Percentiles rank a stretch among this genome's conserved stretches.
Conservation (phyloP, 192 early-diverging fungal species). For the Umbelopsis ramanniana region DNA sequence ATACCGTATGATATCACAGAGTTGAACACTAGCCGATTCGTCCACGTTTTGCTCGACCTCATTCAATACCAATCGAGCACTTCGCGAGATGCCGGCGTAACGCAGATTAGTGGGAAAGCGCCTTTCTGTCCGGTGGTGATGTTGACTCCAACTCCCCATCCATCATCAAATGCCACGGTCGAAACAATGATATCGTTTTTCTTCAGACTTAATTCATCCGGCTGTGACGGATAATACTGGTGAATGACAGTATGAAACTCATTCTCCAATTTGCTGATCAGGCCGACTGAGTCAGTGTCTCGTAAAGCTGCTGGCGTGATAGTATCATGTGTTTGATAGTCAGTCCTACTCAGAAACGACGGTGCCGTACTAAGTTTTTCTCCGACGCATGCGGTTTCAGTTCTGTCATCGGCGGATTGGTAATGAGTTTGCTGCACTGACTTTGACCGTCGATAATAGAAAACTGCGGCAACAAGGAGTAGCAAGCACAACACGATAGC, state of each 20-base stretch:
- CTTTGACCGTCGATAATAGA: neutral
- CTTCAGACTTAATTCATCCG: constrained; percentile 72
- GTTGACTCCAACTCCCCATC: constrained; percentile 85
- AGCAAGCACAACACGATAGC: neutral
- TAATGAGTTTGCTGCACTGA: neutral
- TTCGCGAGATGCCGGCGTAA: constrained; percentile 36
- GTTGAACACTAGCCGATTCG: neutral
- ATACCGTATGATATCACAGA: neutral
- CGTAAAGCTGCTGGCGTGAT: neutral
- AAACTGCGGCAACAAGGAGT: neutral
- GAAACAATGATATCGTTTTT: constrained; percentile 70
- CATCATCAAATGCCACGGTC: constrained; percentile 78
- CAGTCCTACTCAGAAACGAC: neutral
- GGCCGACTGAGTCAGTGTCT: neutral
- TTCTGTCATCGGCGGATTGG: neutral
- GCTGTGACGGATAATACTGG: constrained; percentile 64
- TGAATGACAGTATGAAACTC: constrained; percentile 45
- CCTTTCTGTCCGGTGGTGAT: constrained; percentile 66
- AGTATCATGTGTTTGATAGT: neutral
- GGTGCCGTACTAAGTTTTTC: neutral
- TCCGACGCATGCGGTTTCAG: constrained; percentile 16
- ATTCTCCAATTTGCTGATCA: neutral
- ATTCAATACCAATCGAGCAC: neutral
- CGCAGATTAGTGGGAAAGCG: constrained; percentile 82
- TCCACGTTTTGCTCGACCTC: constrained; percentile 8